Percentiles rank a stretch among this genome's conserved stretches.
phyloP scores from a whole-genome alignment of 768 basidiomycete species.

The Rhodotorula sphaerocarpa region DNA sequence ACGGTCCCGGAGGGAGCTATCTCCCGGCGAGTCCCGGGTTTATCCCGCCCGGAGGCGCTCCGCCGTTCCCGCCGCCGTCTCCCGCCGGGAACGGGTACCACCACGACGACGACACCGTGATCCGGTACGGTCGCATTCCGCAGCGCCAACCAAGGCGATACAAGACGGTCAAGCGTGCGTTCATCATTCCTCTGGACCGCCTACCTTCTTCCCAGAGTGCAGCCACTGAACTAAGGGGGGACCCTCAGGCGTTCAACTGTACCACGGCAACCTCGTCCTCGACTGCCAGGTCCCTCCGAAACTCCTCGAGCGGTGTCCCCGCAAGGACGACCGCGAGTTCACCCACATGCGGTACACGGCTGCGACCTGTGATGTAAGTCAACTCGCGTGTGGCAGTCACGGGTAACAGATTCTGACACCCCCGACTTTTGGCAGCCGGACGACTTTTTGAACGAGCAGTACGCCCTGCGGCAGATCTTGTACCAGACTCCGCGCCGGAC shows the following conservation, averaged over 20 bases:
- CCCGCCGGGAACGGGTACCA: not conserved
- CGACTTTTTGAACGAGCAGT: slow-evolving; percentile 70
- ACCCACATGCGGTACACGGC: slow-evolving; percentile 94
- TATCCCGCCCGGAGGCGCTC: too few species aligned
- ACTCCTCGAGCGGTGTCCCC: slow-evolving; percentile 70
- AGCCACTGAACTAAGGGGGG: not conserved
- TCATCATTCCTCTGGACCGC: slow-evolving; percentile 44
- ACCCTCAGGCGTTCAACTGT: slow-evolving; percentile 49
- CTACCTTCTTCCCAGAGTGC: not conserved
- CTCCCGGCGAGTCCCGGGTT: too few species aligned
- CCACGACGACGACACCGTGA: slow-evolving; percentile 26
- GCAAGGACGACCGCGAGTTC: slow-evolving; percentile 75
- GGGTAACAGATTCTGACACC: too few species aligned
- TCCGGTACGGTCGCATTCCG: slow-evolving; percentile 79
- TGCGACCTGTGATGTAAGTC: slow-evolving; percentile 67
- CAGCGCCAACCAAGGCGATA: slow-evolving; percentile 79
- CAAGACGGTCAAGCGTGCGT: slow-evolving; percentile 88
- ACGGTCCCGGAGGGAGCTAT: not conserved
- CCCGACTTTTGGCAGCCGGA: slow-evolving; percentile 59
- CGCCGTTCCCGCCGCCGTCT: too few species aligned
- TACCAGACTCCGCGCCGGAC: slow-evolving; percentile 85
- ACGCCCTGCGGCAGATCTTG: slow-evolving; percentile 79
- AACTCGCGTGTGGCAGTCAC: too few species aligned
- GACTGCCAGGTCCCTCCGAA: slow-evolving; percentile 87
- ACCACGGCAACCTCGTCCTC: slow-evolving; percentile 82